Percentiles rank a stretch among this genome's conserved stretches.
These are phyloP conservation scores for Lentinus brumalis DNA, from an alignment of 768 basidiomycete species.

Conservation along the genomic window DNA sequence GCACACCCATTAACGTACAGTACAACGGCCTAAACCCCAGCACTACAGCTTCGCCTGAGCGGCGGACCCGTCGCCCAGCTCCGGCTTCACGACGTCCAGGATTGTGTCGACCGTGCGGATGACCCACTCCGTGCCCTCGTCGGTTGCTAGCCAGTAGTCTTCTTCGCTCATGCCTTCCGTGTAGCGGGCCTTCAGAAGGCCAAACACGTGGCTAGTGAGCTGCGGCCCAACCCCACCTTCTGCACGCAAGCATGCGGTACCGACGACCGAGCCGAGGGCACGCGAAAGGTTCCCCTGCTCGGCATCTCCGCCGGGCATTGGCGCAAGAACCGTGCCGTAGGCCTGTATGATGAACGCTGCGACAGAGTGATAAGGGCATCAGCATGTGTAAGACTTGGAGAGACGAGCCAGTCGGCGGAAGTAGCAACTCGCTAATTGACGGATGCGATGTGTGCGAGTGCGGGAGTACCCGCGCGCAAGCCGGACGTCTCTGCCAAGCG, in stretches of 20 bases:
- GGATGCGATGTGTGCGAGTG: neutral
- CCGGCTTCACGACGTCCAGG: conserved; percentile 64
- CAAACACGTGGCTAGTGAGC: conserved; percentile 86
- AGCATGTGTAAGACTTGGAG: neutral
- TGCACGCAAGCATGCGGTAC: conserved; percentile 81
- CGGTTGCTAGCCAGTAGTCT: conserved; percentile 79
- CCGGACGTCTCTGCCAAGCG: neutral
- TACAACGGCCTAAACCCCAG: neutral
- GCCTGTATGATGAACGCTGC: conserved; percentile 85
- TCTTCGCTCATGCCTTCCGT: conserved; percentile 61
- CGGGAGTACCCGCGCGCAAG: neutral
- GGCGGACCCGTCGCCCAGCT: conserved; percentile 39
- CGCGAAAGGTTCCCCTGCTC: conserved; percentile 86
- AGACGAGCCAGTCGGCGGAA: neutral
- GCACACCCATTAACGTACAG: neutral
- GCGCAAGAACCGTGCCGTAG: conserved; percentile 79
- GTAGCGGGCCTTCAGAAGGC: conserved; percentile 81
- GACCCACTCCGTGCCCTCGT: conserved; percentile 90
- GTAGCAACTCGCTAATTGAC: neutral
- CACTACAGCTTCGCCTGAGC: conserved; percentile 55
- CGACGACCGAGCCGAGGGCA: conserved; percentile 81
- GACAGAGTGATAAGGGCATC: conserved; percentile 2
- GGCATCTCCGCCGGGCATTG: conserved; percentile 58
- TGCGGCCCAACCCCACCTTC: conserved; percentile 87
- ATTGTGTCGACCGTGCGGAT: conserved; percentile 81